Evolutionary conservation across 345 rosid genomes (phyloP).

Genomic region (Odontarrhena argentea): DNA sequence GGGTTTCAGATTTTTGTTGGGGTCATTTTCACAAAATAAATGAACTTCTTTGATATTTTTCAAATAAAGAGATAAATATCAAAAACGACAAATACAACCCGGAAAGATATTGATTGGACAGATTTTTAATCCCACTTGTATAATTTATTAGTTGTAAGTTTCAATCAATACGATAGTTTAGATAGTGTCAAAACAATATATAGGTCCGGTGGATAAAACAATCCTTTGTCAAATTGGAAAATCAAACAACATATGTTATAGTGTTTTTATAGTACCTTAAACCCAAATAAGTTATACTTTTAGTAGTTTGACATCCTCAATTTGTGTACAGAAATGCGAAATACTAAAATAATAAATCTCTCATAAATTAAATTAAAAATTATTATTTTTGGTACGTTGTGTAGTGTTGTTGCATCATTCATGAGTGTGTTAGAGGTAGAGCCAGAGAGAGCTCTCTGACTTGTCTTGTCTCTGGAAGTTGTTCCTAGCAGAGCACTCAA

Average conservation of each 20-base stretch:
- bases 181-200: slow-evolving; percentile 9
- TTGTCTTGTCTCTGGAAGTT: slow-evolving; percentile 45
- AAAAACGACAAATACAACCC: slow-evolving; percentile 14
- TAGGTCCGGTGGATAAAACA: slow-evolving; percentile 5
- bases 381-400: slow-evolving; percentile 24
- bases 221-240: slow-evolving; percentile 14
- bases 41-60: background rate
- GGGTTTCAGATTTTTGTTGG: background rate
- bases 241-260: slow-evolving; percentile 28
- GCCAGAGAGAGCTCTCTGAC: slow-evolving; percentile 42
- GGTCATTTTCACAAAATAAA: slow-evolving; percentile 20
- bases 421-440: slow-evolving; percentile 38
- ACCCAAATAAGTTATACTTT: slow-evolving; percentile 2
- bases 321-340: slow-evolving; percentile 18
- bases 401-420: slow-evolving; percentile 41
- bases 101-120: slow-evolving; percentile 30
- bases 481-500: slow-evolving; percentile 38
- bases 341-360: background rate
- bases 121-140: background rate
- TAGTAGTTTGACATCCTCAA: slow-evolving; percentile 17
- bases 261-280: slow-evolving; percentile 24
- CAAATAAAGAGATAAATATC: background rate
- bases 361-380: slow-evolving; percentile 6
- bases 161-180: background rate
- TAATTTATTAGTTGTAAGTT: background rate